Base-by-base conservation (phyloP, 2,329 filamentous ascomycete genomes). In the Aspergillus pseudoglaucus region DNA sequence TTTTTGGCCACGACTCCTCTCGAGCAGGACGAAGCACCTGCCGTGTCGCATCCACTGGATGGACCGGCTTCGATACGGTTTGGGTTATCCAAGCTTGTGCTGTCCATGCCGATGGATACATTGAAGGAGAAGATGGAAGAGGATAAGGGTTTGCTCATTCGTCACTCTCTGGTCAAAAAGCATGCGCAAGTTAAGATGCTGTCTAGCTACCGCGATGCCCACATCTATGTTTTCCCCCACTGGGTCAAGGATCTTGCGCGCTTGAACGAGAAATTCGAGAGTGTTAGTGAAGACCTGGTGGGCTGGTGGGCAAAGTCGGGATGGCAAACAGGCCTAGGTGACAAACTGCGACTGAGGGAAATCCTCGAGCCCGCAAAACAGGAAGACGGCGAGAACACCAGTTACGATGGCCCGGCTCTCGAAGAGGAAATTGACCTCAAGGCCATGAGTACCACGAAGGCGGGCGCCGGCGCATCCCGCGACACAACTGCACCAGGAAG, bases 281-380 rank as follows among this genome's bases (percentile, higher is more conserved):
- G 85, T 47, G 83, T 98, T 42, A 87, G 87, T 27, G 91, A 97
- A 66, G 91, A 97, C 61, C 82, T 96, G 5, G 75, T 97, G 14
- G 90, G 90, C 6, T 95, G 88, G 87, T 95, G 90, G 90, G 88
- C 90, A 30, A 97, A 97, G 66, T 83, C 91, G 1, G 83, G 84
- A 47, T 98, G 93, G 93, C 90, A 97, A 67, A 75, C 80, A 3
- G 87, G 88, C 0, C 74, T 96, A 3, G 81, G 80, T 0, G 81
- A 86, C 45, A 96, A 95, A 67, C 76, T 97, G 6, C 80, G 83
- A 1, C 72, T 95, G 45, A 73, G 80, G 44, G 76, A 84, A 40
- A 79, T 91, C 3, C 75, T 93, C 44, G 75, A 78, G 12, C 73
- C 63, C 49, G 64, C 65, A 45, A 55, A 66, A 7, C 61, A 69